Evolutionary conservation across 2,329 filamentous ascomycete species (phyloP).

Genomic region (Falciphora oryzae): DNA sequence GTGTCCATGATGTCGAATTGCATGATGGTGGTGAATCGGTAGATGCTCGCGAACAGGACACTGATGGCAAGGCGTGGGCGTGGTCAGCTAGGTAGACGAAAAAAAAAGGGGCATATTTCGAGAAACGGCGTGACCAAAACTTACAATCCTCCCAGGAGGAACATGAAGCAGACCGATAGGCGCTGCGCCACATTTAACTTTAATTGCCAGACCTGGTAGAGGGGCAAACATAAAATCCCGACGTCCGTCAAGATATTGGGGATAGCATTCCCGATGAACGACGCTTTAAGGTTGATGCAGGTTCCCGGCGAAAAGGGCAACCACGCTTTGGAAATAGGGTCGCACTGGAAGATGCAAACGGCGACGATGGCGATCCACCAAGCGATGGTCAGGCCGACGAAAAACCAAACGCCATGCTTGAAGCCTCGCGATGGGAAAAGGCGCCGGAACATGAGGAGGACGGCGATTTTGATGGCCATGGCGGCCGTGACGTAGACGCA

Average conservation of each 20-base stretch:
- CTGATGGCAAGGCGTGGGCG: too few species aligned
- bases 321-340: constrained; percentile 31
- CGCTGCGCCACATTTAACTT: too few species aligned
- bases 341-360: constrained; percentile 31
- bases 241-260: constrained; percentile 33
- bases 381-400: constrained; percentile 17
- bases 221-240: too few species aligned
- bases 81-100: too few species aligned
- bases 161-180: constrained; percentile 21
- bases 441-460: constrained; percentile 16
- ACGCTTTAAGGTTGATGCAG: constrained; percentile 28
- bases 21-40: constrained; percentile 25
- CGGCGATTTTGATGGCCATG: background rate
- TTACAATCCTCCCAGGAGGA: constrained; percentile 29
- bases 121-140: too few species aligned
- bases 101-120: constrained; percentile 19
- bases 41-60: too few species aligned
- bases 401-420: background rate
- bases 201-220: too few species aligned
- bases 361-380: constrained; percentile 11
- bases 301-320: constrained; percentile 22
- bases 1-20: constrained; percentile 22
- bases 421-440: too few species aligned
- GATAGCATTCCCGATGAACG: constrained; percentile 36
- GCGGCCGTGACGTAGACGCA: constrained; percentile 9